Evolutionary conservation across 352 stramenopile genomes (phyloP), one percentile per base, ranked within the genome.

Genomic region (Pythium catenulatum): DNA sequence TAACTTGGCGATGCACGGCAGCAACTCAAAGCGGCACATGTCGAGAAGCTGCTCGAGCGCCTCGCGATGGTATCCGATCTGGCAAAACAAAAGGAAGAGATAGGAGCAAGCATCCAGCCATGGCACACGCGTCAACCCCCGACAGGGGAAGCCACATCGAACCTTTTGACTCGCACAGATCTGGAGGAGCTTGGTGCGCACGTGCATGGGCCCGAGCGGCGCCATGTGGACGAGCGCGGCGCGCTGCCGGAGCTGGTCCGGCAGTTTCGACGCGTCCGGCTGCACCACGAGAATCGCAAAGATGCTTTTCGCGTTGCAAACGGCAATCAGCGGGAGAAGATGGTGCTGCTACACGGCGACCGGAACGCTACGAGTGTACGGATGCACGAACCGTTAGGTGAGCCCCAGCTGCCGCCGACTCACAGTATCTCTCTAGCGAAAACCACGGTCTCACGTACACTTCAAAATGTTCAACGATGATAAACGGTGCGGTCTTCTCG

Each of bases 41-140:
- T 84, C 84, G 15, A 87, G 39, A 2, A 97, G 36, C 34, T 91
- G 90, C 83, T 97, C 94, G 2, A 97, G 54, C 0, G 90, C 94
- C 15, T 93, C 89, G 37, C 88, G 92, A 2, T 89, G 92, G 77
- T 92, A 97, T 27, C 94, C 94, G 41, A 97, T 93, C 94, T 97
- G 39, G n/a, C n/a, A n/a, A n/a, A n/a, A n/a, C n/a, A 23, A 43
- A 68, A 37, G 8, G n/a, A 27, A 70, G 48, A 37, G 75, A 27
- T 21, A 25, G 48, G 13, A 17, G 19, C 7, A 14, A 21, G 11
- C 23, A 37, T 58, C 15, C n/a, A n/a, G n/a, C n/a, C n/a, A n/a
- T n/a, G n/a, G n/a, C n/a, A n/a, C n/a, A n/a, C n/a, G n/a, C n/a
- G n/a, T n/a, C n/a, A n/a, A n/a, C n/a, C n/a, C n/a, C n/a, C n/a